Percentiles rank a stretch among this genome's conserved stretches.
phyloP scores from a whole-genome alignment of 2,329 filamentous ascomycete species.

The Periconia sp. region DNA sequence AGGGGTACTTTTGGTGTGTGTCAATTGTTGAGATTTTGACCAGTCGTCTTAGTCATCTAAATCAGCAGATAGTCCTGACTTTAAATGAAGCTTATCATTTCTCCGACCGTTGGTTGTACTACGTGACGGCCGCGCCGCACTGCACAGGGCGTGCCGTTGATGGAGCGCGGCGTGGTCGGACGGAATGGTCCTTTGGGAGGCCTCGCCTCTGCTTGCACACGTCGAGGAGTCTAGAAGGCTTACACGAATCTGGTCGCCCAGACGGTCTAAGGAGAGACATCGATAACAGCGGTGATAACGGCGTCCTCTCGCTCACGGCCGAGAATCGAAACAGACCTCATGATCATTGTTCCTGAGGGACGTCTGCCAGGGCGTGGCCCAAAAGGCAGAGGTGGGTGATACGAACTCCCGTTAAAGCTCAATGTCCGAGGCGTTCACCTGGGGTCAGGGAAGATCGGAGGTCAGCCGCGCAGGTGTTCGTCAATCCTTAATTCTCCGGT shows the following conservation, averaged over 20 bases:
- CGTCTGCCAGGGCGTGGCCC: conserved; percentile 9
- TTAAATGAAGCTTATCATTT: conserved; percentile 5
- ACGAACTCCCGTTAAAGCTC: conserved; percentile 10
- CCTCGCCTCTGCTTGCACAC: conserved; percentile 4
- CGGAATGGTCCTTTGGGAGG: conserved; percentile 9
- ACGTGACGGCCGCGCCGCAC: conserved; percentile 1
- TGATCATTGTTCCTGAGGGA: conserved; percentile 5
- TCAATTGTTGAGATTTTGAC: too few species aligned
- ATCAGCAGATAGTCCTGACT: neutral
- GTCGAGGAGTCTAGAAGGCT: conserved; percentile 4
- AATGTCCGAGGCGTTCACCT: conserved; percentile 7
- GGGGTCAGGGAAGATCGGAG: conserved; percentile 3
- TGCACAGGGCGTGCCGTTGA: conserved; percentile 9
- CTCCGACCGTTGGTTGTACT: conserved; percentile 7
- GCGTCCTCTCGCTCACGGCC: conserved; percentile 6
- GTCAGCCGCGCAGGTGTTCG: conserved; percentile 4
- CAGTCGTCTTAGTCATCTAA: conserved; percentile 1
- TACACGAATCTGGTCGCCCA: conserved; percentile 6
- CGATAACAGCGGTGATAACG: conserved; percentile 14
- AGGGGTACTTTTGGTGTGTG: too few species aligned
- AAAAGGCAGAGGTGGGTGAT: conserved; percentile 11
- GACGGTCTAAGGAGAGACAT: conserved; percentile 7
- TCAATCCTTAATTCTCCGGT: conserved; percentile 4
- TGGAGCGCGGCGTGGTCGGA: conserved; percentile 6
- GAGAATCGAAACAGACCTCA: neutral